Conservation (phyloP, 2,329 filamentous ascomycete species). For the Cadophora sp. region DNA sequence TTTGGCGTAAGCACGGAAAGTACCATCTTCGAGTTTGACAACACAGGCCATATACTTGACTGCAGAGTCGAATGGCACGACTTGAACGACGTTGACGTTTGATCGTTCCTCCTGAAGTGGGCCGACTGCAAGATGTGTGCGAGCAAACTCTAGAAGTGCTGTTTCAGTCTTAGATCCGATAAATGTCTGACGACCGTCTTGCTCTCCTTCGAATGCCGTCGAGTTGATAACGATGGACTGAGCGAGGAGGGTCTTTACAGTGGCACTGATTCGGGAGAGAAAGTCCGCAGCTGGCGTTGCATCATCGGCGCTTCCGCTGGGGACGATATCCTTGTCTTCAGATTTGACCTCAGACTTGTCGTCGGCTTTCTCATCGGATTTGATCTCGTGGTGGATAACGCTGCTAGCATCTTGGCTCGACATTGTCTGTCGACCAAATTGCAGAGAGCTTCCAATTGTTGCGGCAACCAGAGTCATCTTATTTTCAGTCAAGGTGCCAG, state of each 20-base stretch:
- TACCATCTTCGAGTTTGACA: slow-evolving; percentile 54
- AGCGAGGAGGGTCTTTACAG: slow-evolving; percentile 53
- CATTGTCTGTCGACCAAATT: slow-evolving; percentile 52
- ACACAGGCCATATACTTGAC: slow-evolving; percentile 75
- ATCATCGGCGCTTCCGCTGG: not conserved
- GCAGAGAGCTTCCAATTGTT: slow-evolving; percentile 63
- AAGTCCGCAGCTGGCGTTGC: slow-evolving; percentile 25
- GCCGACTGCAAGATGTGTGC: slow-evolving; percentile 69
- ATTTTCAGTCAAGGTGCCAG: slow-evolving; percentile 75
- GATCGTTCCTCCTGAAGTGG: slow-evolving; percentile 65
- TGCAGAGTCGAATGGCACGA: slow-evolving; percentile 49
- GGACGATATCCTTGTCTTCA: not conserved
- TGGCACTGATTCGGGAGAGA: slow-evolving; percentile 31
- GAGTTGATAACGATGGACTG: slow-evolving; percentile 73
- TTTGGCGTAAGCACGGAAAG: slow-evolving; percentile 56
- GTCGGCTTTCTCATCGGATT: slow-evolving; percentile 35
- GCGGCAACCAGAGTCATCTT: slow-evolving; percentile 79
- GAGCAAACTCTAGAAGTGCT: slow-evolving; percentile 72
- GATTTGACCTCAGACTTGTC: slow-evolving; percentile 2
- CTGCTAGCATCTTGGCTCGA: not conserved
- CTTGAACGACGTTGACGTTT: slow-evolving; percentile 63
- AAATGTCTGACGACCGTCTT: slow-evolving; percentile 64
- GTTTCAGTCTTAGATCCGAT: slow-evolving; percentile 82
- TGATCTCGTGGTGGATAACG: not conserved
- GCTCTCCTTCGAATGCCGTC: slow-evolving; percentile 71